Percentiles rank a stretch among this genome's conserved stretches.
Conservation (phyloP, 2,329 filamentous ascomycete genomes). For the Ceratocystis albifundus region DNA sequence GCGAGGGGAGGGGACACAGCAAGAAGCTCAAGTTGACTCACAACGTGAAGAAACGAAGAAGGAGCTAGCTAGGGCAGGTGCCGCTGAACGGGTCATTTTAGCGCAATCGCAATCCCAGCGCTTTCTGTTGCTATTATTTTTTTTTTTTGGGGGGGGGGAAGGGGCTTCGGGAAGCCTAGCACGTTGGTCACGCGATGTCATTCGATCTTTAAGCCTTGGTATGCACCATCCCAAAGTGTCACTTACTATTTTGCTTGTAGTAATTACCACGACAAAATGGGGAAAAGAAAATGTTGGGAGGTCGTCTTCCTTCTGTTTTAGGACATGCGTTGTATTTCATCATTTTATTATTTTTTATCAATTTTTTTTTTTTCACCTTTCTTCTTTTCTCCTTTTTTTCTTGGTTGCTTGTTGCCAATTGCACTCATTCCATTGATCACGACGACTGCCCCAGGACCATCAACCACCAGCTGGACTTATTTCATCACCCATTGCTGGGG, state of each 20-base stretch:
- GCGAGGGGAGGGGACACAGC: background rate
- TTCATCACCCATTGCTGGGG: background rate
- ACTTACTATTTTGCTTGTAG: too few relatives aligned
- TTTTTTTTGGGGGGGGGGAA: too few relatives aligned
- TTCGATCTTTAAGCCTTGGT: slow-evolving; percentile 8
- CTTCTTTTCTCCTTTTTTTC: background rate
- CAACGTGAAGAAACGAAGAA: background rate
- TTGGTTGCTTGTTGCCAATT: background rate
- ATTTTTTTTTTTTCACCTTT: too few relatives aligned
- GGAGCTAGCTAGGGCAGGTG: background rate
- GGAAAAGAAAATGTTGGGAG: background rate
- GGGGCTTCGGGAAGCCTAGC: background rate
- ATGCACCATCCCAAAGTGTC: background rate
- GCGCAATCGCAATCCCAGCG: background rate
- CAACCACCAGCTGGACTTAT: background rate
- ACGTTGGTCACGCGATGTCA: slow-evolving; percentile 21
- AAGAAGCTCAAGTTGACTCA: background rate
- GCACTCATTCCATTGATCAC: background rate
- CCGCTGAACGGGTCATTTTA: slow-evolving; percentile 5
- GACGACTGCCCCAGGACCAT: background rate
- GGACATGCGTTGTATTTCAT: too few relatives aligned
- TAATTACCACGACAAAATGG: background rate
- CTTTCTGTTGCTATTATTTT: background rate
- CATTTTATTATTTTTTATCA: too few relatives aligned
- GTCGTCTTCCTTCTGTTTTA: background rate